Evolutionary conservation across 352 stramenopile species (phyloP), one percentile per base, ranked within the genome.

Genomic region (Globisporangium perplexum): DNA sequence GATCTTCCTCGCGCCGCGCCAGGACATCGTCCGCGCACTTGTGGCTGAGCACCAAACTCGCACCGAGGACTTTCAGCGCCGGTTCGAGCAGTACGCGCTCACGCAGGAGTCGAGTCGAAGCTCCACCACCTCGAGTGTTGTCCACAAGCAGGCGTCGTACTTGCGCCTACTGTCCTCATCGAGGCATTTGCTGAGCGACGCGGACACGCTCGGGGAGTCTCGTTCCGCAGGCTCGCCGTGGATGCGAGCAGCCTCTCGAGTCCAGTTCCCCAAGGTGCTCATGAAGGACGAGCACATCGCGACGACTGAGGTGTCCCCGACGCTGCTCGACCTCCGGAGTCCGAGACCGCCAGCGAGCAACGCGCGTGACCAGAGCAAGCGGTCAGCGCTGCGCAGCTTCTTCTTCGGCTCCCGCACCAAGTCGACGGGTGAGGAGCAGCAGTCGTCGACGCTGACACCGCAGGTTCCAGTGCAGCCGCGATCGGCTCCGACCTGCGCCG

Each of bases 241-340:
- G 3, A 14, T 39, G n/a, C 36, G 44, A 46, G 24, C 50, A 7
- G 42, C 50, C 8, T 48, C 53, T 22, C 70, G 63, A 12, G 58
- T 85, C 36, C 42, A 66, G 10, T 86, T 88, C 57, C 74, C 77
- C 1, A 71, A 72, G 26, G 71, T 85, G 35, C 57, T 85, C 28
- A 48, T 68, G 50, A 58, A 53, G 8, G 57, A 50, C 35, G 44
- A 55, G 31, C 22, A 26, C 15, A 12, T 22, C 39, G 42, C n/a
- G 2, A 20, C 7, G 20, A 48, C 7, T 4, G 31, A 36, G 17
- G 22, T 8, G 18, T 26, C 33, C 12, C 26, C 56, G 14, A 30
- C 20, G 15, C 24, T 41, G 15, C 10, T 48, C 46, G 36, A 42
- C n/a, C 47, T 42, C 17, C 45, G 46, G 18, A 59, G 26, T 22